Evolutionary conservation across 768 basidiomycete species (phyloP).

Genomic region (Melanogaster broomeanus): DNA sequence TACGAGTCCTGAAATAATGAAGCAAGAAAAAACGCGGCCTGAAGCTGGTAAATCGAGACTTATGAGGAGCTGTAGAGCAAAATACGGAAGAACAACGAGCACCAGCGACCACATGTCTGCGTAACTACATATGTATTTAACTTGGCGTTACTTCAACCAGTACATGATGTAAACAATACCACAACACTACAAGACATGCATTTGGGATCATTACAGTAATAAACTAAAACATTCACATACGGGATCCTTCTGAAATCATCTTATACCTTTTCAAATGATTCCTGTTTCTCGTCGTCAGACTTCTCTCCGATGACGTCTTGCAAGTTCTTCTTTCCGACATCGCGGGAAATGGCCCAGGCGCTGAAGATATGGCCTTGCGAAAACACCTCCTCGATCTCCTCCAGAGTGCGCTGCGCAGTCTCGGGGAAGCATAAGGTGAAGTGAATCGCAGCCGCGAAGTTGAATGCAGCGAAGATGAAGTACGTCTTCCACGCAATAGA

Average conservation of each 20-base stretch:
- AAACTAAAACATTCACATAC: too few species aligned
- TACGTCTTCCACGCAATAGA: constrained; percentile 75
- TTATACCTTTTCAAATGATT: constrained; percentile 5
- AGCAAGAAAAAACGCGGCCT: not conserved
- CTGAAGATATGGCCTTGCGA: constrained; percentile 64
- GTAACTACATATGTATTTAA: too few species aligned
- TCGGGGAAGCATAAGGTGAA: constrained; percentile 82
- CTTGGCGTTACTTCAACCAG: too few species aligned
- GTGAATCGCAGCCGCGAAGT: constrained; percentile 70
- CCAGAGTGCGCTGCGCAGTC: constrained; percentile 69
- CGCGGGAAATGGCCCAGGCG: constrained; percentile 66
- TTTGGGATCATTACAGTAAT: not conserved
- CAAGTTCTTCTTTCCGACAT: constrained; percentile 64
- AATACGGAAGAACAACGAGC: not conserved
- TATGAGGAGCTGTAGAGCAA: not conserved
- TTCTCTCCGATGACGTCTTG: constrained; percentile 42
- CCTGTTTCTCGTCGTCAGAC: constrained; percentile 8
- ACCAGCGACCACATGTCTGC: not conserved
- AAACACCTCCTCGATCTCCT: constrained; percentile 82
- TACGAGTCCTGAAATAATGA: not conserved
- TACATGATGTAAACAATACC: too few species aligned
- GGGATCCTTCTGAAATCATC: not conserved
- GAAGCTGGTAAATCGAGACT: not conserved
- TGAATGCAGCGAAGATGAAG: constrained; percentile 79
- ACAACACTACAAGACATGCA: too few species aligned